phyloP scores from a whole-genome alignment of 2,329 filamentous ascomycete genomes.

The Fonsecaea pedrosoi region DNA sequence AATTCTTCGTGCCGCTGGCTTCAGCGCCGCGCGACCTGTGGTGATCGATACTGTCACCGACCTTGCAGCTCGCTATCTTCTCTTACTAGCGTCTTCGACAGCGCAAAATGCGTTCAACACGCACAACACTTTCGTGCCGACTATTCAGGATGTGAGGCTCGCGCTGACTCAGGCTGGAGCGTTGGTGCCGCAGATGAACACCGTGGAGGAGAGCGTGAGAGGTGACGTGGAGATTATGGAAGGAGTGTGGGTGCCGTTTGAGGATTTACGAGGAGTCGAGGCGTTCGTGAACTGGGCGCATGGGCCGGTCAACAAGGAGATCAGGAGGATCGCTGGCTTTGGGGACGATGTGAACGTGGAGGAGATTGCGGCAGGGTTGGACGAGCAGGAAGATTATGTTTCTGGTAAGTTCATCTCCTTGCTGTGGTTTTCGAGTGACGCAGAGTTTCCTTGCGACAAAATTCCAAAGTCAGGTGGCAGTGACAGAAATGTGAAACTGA shows the following conservation, averaged over 20 bases:
- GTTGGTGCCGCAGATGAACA: slow-evolving; percentile 70
- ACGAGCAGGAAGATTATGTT: slow-evolving; percentile 72
- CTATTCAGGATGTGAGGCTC: slow-evolving; percentile 80
- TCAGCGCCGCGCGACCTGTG: slow-evolving; percentile 79
- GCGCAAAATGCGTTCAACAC: slow-evolving; percentile 74
- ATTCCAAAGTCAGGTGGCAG: slow-evolving; percentile 1
- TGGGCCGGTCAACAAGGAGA: slow-evolving; percentile 76
- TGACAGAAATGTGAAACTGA: slow-evolving; percentile 24
- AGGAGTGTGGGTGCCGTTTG: slow-evolving; percentile 47
- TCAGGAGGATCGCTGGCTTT: slow-evolving; percentile 79
- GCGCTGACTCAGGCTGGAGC: slow-evolving; percentile 83
- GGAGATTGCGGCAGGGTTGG: slow-evolving; percentile 52
- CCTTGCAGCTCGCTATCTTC: slow-evolving; percentile 80
- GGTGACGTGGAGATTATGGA: slow-evolving; percentile 53
- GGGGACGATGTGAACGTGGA: slow-evolving; percentile 60
- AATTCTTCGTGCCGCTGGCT: slow-evolving; percentile 89
- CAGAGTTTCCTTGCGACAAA: slow-evolving; percentile 1
- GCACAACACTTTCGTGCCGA: slow-evolving; percentile 68
- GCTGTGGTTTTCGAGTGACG: neutral
- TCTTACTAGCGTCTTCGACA: slow-evolving; percentile 74
- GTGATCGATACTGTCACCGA: slow-evolving; percentile 90
- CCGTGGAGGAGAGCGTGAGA: slow-evolving; percentile 71
- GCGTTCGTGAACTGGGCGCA: slow-evolving; percentile 80
- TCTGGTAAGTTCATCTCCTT: slow-evolving; percentile 58
- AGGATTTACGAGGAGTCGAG: slow-evolving; percentile 78